Conservation (phyloP, 2,329 filamentous ascomycete genomes). For the Coniosporium tulheliwenetii region DNA sequence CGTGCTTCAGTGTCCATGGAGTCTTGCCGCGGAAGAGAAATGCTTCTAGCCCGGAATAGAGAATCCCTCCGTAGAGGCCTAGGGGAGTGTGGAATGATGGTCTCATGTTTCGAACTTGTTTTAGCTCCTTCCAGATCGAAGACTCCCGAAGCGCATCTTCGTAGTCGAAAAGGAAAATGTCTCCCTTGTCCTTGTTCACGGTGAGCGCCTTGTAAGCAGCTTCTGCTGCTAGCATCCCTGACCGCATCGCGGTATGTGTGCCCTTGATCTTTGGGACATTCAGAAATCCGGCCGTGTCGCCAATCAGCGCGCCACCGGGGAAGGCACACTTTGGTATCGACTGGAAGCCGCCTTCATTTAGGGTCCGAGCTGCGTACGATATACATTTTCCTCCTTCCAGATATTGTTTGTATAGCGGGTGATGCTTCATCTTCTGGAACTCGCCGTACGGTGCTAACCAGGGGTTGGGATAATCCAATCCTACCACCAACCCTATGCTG, state of each 20-base stretch:
- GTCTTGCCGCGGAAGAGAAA: slow-evolving; percentile 70
- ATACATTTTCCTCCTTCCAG: slow-evolving; percentile 97
- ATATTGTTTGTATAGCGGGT: slow-evolving; percentile 73
- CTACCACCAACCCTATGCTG: slow-evolving; percentile 77
- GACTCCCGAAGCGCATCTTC: slow-evolving; percentile 77
- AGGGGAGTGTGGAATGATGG: slow-evolving; percentile 83
- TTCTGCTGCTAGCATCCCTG: slow-evolving; percentile 90
- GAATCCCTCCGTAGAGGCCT: slow-evolving; percentile 73
- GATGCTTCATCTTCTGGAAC: slow-evolving; percentile 97
- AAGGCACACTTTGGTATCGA: slow-evolving; percentile 96
- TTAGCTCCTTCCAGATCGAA: slow-evolving; percentile 84
- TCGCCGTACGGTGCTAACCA: slow-evolving; percentile 93
- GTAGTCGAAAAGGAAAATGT: slow-evolving; percentile 88
- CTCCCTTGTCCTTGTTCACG: slow-evolving; percentile 39
- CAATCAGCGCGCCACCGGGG: slow-evolving; percentile 86
- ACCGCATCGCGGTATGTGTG: slow-evolving; percentile 95
- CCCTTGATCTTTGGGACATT: slow-evolving; percentile 99
- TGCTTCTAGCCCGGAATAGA: slow-evolving; percentile 88
- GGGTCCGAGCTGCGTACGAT: slow-evolving; percentile 80
- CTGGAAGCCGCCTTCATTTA: slow-evolving; percentile 93
- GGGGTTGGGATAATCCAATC: slow-evolving; percentile 89
- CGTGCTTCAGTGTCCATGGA: slow-evolving; percentile 88
- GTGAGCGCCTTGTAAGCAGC: slow-evolving; percentile 67
- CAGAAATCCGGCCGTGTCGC: slow-evolving; percentile 89
- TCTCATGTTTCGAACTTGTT: slow-evolving; percentile 92